Conservation (phyloP, 331 rosid species). For the Rosa hybrid region DNA sequence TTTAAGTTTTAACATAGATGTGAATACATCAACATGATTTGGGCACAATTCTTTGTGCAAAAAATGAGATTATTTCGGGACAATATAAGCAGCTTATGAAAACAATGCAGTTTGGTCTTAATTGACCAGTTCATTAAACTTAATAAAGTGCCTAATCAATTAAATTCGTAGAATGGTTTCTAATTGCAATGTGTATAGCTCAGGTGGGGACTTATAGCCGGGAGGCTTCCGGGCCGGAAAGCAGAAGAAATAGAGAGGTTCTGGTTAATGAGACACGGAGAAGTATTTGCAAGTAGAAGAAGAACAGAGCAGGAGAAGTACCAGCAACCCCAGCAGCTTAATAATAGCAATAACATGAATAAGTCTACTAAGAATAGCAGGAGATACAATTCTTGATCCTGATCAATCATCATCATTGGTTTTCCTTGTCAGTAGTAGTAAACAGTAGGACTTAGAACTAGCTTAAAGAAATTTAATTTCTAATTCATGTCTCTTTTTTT, state of each 20-base stretch:
- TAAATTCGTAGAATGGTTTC: neutral
- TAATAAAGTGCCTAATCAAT: neutral
- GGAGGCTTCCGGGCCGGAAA: slow-evolving; percentile 53
- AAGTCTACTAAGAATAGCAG: slow-evolving; percentile 4
- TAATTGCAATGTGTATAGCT: neutral
- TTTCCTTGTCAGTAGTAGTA: neutral
- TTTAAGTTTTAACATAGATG: neutral
- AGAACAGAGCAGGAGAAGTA: slow-evolving; percentile 21
- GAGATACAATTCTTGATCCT: neutral
- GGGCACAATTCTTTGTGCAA: neutral
- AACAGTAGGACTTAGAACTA: slow-evolving; percentile 7
- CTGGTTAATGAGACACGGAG: slow-evolving; percentile 59
- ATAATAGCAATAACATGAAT: neutral
- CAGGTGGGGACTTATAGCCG: slow-evolving; percentile 61
- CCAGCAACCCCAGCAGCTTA: neutral
- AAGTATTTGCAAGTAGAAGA: slow-evolving; percentile 40
- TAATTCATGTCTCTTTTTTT: neutral
- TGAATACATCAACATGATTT: neutral
- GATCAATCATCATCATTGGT: neutral
- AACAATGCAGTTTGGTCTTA: neutral
- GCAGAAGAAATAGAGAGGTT: slow-evolving; percentile 65
- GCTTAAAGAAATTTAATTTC: slow-evolving; percentile 8
- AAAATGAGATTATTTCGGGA: neutral
- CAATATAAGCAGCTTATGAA: neutral
- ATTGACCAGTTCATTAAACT: neutral